Base-by-base conservation (phyloP, 108 stramenopile species). In the Hondaea fermentalgiana region DNA sequence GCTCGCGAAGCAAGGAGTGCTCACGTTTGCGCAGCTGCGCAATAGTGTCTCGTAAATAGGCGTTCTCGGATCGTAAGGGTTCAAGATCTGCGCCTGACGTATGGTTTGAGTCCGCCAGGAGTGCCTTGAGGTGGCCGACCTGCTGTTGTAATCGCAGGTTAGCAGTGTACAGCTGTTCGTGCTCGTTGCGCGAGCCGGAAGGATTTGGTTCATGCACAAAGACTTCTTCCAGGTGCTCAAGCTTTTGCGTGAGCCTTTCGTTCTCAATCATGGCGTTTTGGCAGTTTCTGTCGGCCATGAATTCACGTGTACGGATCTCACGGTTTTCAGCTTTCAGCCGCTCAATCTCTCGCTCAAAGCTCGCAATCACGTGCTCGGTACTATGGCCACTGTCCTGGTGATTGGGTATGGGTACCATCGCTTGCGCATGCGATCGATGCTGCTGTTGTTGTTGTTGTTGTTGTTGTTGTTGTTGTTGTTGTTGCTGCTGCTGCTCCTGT, bases 191-290 rank as follows among this genome's bases (percentile, higher is more conserved):
- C 42, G 64, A 28, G 21, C 14, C 25, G 35, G 64, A 42, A 12
- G 42, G 8, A 23, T 69, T 69, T 8, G 64, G 42, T 2, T 69
- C 64, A 17, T 83, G 76, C 51, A 72, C 87, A 71, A 91, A 91
- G 43, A 42, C 90, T 19, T 89, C 90, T 35, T 91, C 90, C 4
- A 91, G 71, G 19, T 90, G 87, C 72, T 91, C 91, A 5, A 91
- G 90, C 21, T 90, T 91, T 88, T 89, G 91, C 28, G 71, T 72
- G 5, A 91, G 88, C 5, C 83, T 83, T 16, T 91, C 91, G 60
- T 91, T 91, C 60, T 91, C 91, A 35, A 90, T 5, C 51, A 91
- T 76, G 60, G 90, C 91, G 44, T 72, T 90, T 19, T 55, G 91
- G 43, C 72, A 83, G 51, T 83, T 83, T 23, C 76, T 21, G 25